Conservation (phyloP, 2,329 filamentous ascomycete species). For the Fusarium lyarnte region DNA sequence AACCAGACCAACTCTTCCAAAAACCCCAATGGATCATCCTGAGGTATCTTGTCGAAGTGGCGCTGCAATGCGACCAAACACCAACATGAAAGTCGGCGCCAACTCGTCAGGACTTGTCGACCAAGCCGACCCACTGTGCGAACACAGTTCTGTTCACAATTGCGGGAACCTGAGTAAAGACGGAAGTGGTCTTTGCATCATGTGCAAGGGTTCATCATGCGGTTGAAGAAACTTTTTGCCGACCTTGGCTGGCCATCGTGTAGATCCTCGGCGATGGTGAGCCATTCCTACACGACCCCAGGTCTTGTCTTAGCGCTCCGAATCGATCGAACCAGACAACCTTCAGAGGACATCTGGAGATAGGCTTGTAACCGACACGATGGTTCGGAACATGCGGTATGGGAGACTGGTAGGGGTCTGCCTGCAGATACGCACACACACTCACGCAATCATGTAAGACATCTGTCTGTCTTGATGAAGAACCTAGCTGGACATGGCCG, state of each 20-base stretch:
- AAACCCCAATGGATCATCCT: slow-evolving; percentile 4
- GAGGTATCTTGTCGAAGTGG: background rate
- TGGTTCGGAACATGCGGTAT: slow-evolving; percentile 18
- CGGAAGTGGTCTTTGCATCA: slow-evolving; percentile 36
- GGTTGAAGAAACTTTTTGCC: background rate
- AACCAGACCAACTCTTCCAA: background rate
- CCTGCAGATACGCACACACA: slow-evolving; percentile 5
- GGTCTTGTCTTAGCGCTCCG: background rate
- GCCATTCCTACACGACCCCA: background rate
- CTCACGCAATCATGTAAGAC: slow-evolving; percentile 15
- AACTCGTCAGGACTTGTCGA: slow-evolving; percentile 26
- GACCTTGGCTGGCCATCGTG: background rate
- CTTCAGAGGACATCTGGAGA: background rate
- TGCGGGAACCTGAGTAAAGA: slow-evolving; percentile 33
- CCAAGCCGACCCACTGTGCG: slow-evolving; percentile 37
- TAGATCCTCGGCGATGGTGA: background rate
- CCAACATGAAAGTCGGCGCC: background rate
- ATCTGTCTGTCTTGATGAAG: slow-evolving; percentile 8
- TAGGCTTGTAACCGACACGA: background rate
- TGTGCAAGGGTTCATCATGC: slow-evolving; percentile 24
- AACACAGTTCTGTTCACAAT: slow-evolving; percentile 39
- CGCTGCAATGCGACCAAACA: slow-evolving; percentile 3
- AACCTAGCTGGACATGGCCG: slow-evolving; percentile 1
- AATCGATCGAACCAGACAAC: background rate
- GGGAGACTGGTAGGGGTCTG: slow-evolving; percentile 12